phyloP scores from a whole-genome alignment of 2,329 filamentous ascomycete genomes.

The Scopulariopsis brevicaulis region DNA sequence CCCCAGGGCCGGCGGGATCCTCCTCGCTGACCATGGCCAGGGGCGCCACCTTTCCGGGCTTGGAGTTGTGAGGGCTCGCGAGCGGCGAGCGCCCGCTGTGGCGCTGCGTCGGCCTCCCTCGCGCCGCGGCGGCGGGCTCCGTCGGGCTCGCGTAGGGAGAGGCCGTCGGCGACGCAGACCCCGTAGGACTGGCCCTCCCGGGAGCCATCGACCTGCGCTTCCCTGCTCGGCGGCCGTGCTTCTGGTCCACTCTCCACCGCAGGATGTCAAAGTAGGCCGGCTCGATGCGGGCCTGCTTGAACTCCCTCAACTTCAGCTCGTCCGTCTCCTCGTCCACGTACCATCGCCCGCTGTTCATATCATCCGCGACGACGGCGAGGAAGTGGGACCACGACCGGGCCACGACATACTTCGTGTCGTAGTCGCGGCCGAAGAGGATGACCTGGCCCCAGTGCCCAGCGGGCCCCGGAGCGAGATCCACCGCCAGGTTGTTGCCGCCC shows the following conservation, averaged over 20 bases:
- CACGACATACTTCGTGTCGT: conserved; percentile 96
- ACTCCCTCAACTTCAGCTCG: conserved; percentile 86
- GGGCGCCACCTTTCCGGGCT: conserved; percentile 58
- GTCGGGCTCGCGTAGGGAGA: conserved; percentile 58
- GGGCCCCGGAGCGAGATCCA: conserved; percentile 85
- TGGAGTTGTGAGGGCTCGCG: conserved; percentile 52
- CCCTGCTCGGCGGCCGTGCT: conserved; percentile 59
- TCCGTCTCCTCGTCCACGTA: conserved; percentile 84
- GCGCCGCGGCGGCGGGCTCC: conserved; percentile 45
- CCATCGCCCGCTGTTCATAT: conserved; percentile 81
- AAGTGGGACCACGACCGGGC: conserved; percentile 86
- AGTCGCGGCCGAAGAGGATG: conserved; percentile 93
- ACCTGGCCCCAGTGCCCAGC: conserved; percentile 91
- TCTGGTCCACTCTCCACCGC: conserved; percentile 91
- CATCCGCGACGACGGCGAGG: conserved; percentile 77
- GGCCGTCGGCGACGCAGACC: conserved; percentile 26
- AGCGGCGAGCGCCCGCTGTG: conserved; percentile 53
- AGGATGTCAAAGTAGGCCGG: conserved; percentile 91
- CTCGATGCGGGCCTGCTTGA: conserved; percentile 80
- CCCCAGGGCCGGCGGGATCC: conserved; percentile 26
- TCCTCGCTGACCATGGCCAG: conserved; percentile 69
- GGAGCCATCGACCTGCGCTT: conserved; percentile 42
- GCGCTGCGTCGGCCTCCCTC: conserved; percentile 62
- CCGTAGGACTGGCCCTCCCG: conserved; percentile 14
- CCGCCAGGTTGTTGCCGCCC: conserved; percentile 95